Base-by-base conservation (phyloP, 768 basidiomycete species). In the Tylopilus rubrobrunneus region DNA sequence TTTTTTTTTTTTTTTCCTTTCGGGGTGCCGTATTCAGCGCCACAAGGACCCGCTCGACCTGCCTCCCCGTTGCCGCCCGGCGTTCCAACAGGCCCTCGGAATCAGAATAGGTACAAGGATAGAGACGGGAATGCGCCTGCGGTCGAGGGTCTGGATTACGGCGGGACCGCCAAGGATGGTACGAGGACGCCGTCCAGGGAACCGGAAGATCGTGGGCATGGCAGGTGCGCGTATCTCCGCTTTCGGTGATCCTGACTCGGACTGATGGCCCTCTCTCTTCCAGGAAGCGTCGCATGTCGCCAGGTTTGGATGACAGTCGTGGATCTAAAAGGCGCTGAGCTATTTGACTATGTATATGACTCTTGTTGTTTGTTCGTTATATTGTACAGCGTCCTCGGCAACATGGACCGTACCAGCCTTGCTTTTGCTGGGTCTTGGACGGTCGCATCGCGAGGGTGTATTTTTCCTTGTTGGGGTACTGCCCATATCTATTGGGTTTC, bases 81-180 rank as follows among this genome's bases (percentile, higher is more conserved):
- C 54, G 91, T 93, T 19, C 91, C 91, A 1, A 93, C 91, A 0
- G 91, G 91, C 1, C 91, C 91, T 12, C 78, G 91, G 42, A 92
- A 92, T 67, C 87, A 89, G 69, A 89, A 89, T 65, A 90, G 90
- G 66, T 92, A 93, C 74, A 92, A 92, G 75, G 91, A 93, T 68
- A 79, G 89, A 40, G 90, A 92, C 64, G 84, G 83, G 15, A 89
- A 89, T 63, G 87, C 88, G 1, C 86, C 89, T 55, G 89, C 89
- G 27, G 88, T 90, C 12, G 90, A 92, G 64, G 90, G 91, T n/a
- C 70, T 93, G 62, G 91, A 93, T 66, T 93, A 93, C 60, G 90
- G 89, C 3, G 89, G 85, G 42, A 79, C 63, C 27, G 74, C 70
- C 51, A 77, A 78, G 59, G 75, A 79, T 40, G 71, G 67, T 49